Base-by-base conservation (phyloP, 805 yeast species). In the Sugiyamaella floridensis region DNA sequence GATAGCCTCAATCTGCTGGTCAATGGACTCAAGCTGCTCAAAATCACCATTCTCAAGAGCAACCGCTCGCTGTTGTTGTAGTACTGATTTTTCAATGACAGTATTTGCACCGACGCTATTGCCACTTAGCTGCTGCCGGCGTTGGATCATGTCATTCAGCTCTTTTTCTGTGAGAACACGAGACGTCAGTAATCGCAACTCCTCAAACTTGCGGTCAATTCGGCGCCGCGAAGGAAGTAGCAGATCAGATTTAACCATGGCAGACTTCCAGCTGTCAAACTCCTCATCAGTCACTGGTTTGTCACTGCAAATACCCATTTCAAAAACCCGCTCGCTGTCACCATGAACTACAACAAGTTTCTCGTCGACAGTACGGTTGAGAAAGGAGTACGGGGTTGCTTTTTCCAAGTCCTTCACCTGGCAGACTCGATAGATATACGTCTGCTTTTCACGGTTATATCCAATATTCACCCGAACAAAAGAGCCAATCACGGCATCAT, bases 401-500 rank as follows among this genome's bases (percentile, higher is more conserved):
- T 57, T 69, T 22, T 77, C 78, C 8, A 86, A 79, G 51, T 79
- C 84, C 59, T 83, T 85, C 44, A 93, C 81, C 64, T 80, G 84
- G 47, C 92, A 95, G 80, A 92, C 78, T 61, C 97, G 78, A 69
- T 93, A 92, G 50, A 80, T 78, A 10, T 84, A 78, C 62, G 75
- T 73, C 29, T 84, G 80, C 11, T 82, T 78, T 45, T 81, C 76
- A 52, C 76, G 76, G 61, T 83, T 85, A 43, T 73, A 63, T 9
- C 97, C 96, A 52, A 93, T 79, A 65, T 88, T 89, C 51, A 93
- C 82, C 59, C 90, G 79, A 37, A 90, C 95, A 65, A 76, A 88
- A 48, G 95, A 82, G 18, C 88, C 95, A 16, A 78, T 74, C 14
- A 88, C 78, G 0, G 78, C 77, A 16, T 79, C 81, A 45, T 78